Percentiles rank a stretch among this genome's conserved stretches.
Conservation (phyloP, 208 protist species). For the Trypanosoma mega region DNA sequence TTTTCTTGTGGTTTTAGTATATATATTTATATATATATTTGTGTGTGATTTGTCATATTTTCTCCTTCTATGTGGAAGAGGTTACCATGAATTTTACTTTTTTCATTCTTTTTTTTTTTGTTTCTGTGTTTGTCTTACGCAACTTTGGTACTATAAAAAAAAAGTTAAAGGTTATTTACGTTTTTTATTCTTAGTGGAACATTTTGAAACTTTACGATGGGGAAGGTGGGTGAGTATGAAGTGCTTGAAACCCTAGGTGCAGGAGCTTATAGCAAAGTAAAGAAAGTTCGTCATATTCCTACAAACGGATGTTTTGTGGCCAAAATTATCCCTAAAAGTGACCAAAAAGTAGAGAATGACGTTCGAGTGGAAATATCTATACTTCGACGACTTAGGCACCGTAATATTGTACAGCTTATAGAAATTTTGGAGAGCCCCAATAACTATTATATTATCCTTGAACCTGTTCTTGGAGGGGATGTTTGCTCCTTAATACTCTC, state of each 20-base stretch:
- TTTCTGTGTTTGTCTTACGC: conserved; percentile 2
- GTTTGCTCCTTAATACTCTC: conserved; percentile 76
- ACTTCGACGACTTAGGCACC: conserved; percentile 68
- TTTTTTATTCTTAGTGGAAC: neutral
- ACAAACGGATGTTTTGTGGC: conserved; percentile 69
- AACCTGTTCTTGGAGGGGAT: conserved; percentile 81
- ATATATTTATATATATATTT: conserved; percentile 20
- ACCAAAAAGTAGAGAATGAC: conserved; percentile 65
- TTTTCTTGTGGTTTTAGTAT: conserved; percentile 12
- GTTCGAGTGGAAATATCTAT: conserved; percentile 84
- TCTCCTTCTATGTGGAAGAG: neutral
- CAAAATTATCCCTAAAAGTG: conserved; percentile 81
- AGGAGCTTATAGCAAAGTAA: conserved; percentile 84
- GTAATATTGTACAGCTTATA: conserved; percentile 83
- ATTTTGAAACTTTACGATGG: conserved; percentile 28
- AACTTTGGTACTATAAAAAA: neutral
- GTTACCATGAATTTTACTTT: neutral
- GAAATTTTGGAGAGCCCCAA: conserved; percentile 81
- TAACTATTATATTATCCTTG: conserved; percentile 90
- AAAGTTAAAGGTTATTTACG: neutral
- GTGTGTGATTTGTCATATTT: conserved; percentile 11
- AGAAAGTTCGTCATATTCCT: conserved; percentile 66
- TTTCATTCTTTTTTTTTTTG: conserved; percentile 13
- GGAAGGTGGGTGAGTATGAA: conserved; percentile 85
- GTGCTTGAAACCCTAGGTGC: conserved; percentile 71